Conservation (phyloP, 169 alveolate genomes). For the Amoebophrya sp. region DNA sequence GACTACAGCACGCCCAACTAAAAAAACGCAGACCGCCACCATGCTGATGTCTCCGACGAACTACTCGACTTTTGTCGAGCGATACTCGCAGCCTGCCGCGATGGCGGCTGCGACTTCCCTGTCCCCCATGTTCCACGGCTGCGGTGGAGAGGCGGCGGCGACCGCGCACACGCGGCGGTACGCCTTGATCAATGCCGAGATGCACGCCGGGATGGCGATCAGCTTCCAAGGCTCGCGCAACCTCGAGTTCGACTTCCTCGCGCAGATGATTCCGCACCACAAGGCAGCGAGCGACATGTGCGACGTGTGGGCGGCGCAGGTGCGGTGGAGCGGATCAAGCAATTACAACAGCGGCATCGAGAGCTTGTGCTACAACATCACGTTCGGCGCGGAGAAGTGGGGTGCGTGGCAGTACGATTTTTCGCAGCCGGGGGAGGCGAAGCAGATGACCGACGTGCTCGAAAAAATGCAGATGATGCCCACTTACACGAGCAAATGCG, state of each 20-base stretch:
- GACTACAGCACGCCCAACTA: no score
- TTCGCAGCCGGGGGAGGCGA: neutral
- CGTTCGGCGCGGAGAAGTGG: neutral
- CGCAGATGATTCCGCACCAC: neutral
- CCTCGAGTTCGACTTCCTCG: constrained; percentile 1
- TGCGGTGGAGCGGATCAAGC: neutral
- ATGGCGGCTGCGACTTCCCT: no score
- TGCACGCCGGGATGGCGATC: no score
- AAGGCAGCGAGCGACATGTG: neutral
- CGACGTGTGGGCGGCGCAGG: neutral
- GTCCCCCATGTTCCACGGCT: no score
- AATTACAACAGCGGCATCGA: neutral
- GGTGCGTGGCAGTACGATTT: neutral
- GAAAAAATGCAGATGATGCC: neutral
- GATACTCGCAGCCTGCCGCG: no score
- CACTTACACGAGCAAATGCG: neutral
- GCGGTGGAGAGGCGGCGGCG: no score
- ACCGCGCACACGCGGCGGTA: no score
- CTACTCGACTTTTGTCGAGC: no score
- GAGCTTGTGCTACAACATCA: neutral
- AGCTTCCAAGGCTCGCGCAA: no score
- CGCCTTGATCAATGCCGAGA: no score
- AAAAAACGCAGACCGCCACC: no score
- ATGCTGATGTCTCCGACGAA: no score
- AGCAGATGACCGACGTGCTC: neutral